A percentile compares a stretch with the other conserved stretches of the same genome.
phyloP scores from a whole-genome alignment of 163 green algal genomes.

The Chlamydomonas reinhardtii region DNA sequence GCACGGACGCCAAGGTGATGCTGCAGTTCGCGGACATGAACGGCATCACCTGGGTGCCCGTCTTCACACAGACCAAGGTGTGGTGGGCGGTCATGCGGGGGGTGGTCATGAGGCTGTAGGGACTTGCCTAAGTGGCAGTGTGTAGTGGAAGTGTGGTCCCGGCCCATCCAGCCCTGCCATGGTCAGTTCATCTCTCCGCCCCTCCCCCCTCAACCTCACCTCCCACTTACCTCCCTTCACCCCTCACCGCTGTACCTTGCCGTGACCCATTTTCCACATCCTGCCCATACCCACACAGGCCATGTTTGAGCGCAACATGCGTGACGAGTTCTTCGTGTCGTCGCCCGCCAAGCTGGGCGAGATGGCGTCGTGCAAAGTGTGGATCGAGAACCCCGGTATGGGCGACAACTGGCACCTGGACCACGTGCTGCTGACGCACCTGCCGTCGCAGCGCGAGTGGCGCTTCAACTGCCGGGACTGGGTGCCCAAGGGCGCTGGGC shows the following conservation, averaged over 20 bases:
- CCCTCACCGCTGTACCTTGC: no score
- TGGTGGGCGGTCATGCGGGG: no score
- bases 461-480: slow-evolving; percentile 56
- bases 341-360: slow-evolving; percentile 46
- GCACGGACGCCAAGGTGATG: slow-evolving; percentile 72
- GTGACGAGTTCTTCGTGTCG: slow-evolving; percentile 50
- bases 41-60: slow-evolving; percentile 17
- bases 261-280: no score
- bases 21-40: slow-evolving; percentile 51
- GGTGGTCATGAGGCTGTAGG: no score
- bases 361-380: slow-evolving; percentile 42
- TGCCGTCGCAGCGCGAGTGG: slow-evolving; percentile 57
- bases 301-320: slow-evolving; percentile 55
- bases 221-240: no score
- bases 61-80: slow-evolving; percentile 50
- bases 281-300: not conserved
- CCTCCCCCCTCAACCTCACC: no score
- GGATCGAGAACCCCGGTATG: slow-evolving; percentile 48
- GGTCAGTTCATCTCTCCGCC: no score
- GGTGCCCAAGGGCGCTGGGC: slow-evolving; percentile 54
- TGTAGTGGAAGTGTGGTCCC: no score
- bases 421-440: slow-evolving; percentile 47
- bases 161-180: no score
- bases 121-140: no score
- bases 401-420: slow-evolving; percentile 63